Evolutionary conservation across 179 eudicot genomes (phyloP).

Genomic region (Gypsophila paniculata): DNA sequence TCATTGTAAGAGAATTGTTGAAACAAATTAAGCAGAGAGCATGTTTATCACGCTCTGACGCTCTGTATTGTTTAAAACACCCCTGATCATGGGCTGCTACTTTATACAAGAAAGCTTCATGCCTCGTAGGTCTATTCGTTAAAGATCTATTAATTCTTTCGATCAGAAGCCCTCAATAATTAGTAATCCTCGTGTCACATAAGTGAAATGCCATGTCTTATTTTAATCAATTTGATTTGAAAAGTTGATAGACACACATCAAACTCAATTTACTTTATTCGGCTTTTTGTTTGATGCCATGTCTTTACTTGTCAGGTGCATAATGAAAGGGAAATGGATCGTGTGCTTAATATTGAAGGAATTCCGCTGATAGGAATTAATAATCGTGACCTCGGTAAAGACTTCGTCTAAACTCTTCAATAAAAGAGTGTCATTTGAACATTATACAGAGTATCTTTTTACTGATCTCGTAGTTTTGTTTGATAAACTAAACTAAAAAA

Average conservation of each 20-base stretch:
- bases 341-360: constrained; percentile 81
- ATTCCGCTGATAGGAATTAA: constrained; percentile 86
- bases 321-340: constrained; percentile 86
- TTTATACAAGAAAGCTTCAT: not conserved
- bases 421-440: not conserved
- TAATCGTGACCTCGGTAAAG: constrained; percentile 81
- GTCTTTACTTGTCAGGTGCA: constrained; percentile 52
- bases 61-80: not conserved
- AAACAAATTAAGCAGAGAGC: not conserved
- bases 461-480: not conserved
- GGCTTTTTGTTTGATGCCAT: not conserved
- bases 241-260: constrained; percentile 9
- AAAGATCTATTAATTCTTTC: not conserved
- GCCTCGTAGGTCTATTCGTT: not conserved
- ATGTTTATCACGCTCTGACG: too few relatives aligned
- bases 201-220: not conserved
- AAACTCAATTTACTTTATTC: not conserved
- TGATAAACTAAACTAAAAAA: not conserved
- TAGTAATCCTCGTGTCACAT: not conserved
- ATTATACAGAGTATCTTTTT: not conserved
- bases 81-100: not conserved
- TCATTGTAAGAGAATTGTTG: not conserved
- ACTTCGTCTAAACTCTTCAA: not conserved
- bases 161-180: not conserved
- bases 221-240: not conserved